A percentile compares a stretch with the other conserved stretches of the same genome.
Evolutionary conservation across 2,329 filamentous ascomycete genomes (phyloP).

Genomic region (Alternaria longipes): DNA sequence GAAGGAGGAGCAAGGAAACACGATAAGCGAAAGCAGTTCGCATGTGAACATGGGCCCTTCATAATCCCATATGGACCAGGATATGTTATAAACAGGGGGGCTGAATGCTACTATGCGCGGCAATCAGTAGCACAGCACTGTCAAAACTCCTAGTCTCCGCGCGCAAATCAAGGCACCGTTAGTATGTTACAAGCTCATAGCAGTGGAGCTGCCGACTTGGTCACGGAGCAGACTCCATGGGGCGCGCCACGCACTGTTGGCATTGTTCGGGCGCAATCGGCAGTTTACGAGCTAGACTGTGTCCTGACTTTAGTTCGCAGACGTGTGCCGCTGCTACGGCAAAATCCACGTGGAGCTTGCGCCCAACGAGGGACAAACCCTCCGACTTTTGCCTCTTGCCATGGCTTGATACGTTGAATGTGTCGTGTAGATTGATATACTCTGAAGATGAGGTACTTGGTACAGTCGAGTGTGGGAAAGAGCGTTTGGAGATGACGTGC

Average conservation of each 20-base stretch:
- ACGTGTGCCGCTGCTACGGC: background rate
- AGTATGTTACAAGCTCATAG: conserved; percentile 3
- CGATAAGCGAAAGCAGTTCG: background rate
- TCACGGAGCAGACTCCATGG: background rate
- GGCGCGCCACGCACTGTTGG: background rate
- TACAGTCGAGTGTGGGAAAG: background rate
- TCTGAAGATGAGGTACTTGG: background rate
- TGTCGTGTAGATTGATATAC: background rate
- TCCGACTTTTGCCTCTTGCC: background rate
- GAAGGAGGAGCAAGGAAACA: background rate
- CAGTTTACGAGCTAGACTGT: background rate
- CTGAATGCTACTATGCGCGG: background rate
- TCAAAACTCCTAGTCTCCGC: background rate
- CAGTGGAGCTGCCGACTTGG: background rate
- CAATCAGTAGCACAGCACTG: background rate
- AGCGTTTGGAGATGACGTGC: background rate
- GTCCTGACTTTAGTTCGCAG: background rate
- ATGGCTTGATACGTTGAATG: background rate
- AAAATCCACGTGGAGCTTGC: background rate
- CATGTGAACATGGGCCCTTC: background rate
- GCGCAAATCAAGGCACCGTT: background rate
- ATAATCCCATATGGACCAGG: background rate
- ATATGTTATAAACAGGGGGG: background rate
- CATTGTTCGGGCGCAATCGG: conserved; percentile 5
- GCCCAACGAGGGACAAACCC: background rate